Conservation (phyloP, 768 basidiomycete species). For the Daedaleopsis sinensis region DNA sequence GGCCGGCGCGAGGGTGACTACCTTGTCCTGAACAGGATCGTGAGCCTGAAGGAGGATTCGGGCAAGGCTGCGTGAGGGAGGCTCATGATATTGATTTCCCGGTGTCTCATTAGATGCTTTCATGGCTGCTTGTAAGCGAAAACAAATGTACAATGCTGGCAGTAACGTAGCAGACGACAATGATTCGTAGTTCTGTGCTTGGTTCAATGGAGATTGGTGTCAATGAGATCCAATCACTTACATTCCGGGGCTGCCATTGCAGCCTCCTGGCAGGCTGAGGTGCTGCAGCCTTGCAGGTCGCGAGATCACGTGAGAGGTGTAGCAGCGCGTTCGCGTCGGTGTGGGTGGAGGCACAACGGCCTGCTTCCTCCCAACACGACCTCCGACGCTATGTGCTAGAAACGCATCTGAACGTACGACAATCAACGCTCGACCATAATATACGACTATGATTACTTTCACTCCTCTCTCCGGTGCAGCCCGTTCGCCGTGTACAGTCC, state of each 20-base stretch:
- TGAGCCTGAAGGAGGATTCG: constrained; percentile 92
- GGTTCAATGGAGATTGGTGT: too few relatives aligned
- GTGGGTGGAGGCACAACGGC: background rate
- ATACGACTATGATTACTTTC: constrained; percentile 93
- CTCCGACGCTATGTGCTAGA: background rate
- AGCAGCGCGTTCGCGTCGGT: background rate
- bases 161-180: too few relatives aligned
- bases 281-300: too few relatives aligned
- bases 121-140: too few relatives aligned
- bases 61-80: constrained; percentile 52
- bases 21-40: constrained; percentile 88
- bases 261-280: too few relatives aligned
- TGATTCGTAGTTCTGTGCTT: too few relatives aligned
- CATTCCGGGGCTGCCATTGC: too few relatives aligned
- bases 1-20: constrained; percentile 69
- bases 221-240: too few relatives aligned
- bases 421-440: constrained; percentile 60
- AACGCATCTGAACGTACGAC: background rate
- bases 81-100: background rate
- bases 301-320: background rate
- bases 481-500: constrained; percentile 60
- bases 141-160: too few relatives aligned
- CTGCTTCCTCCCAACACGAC: background rate
- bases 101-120: too few relatives aligned
- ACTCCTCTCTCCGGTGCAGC: constrained; percentile 89